phyloP scores from a whole-genome alignment of 768 basidiomycete genomes.

The Phanerochaete carnosa region DNA sequence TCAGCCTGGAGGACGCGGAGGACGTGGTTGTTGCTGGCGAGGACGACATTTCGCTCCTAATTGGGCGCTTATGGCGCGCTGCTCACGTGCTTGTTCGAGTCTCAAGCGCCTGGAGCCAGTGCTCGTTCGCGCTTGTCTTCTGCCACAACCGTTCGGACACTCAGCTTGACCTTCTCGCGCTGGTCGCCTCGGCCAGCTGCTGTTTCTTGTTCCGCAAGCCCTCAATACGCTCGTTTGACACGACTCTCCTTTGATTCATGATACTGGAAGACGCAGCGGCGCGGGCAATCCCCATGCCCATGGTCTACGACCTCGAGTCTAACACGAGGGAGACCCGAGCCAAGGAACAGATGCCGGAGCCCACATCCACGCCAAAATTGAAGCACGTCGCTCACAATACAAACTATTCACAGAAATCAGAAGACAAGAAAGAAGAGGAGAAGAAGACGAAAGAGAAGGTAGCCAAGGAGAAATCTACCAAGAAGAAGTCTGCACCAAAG shows the following conservation, averaged over 20 bases:
- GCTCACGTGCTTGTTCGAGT: conserved; percentile 8
- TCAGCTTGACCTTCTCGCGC: conserved; percentile 7
- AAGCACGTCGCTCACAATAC: background rate
- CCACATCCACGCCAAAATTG: background rate
- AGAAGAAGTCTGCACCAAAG: background rate
- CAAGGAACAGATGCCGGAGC: conserved; percentile 1
- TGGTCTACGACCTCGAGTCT: background rate
- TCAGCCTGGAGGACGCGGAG: background rate
- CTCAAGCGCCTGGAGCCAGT: background rate
- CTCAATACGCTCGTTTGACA: conserved; percentile 13
- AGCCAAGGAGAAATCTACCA: conserved; percentile 12
- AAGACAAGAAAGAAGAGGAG: conserved; percentile 2
- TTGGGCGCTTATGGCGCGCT: conserved; percentile 6
- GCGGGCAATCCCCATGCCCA: background rate
- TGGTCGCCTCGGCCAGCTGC: conserved; percentile 6
- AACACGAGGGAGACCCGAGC: background rate
- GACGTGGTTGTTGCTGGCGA: background rate
- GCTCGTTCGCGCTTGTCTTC: background rate
- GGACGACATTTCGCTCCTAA: conserved; percentile 1
- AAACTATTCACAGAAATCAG: conserved; percentile 10
- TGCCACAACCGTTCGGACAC: background rate
- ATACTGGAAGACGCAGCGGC: background rate
- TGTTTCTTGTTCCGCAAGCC: background rate
- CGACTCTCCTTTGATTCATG: conserved; percentile 13
- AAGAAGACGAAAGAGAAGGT: background rate